phyloP scores from a whole-genome alignment of 371 early-diverging fungal species.

The Circinella minor region DNA sequence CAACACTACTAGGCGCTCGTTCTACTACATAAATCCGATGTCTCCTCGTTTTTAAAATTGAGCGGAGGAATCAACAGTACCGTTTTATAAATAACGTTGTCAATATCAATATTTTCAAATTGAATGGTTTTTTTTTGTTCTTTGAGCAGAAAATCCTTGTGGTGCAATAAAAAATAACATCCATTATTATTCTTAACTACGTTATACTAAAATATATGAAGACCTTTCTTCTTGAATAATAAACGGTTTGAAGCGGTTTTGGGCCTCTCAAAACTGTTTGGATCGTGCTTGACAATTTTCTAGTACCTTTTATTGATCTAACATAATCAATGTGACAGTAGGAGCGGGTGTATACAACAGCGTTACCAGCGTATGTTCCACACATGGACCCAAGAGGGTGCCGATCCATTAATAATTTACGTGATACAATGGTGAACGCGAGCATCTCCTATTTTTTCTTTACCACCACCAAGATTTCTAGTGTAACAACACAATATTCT shows the following conservation, averaged over 20 bases:
- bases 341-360: conserved; percentile 51
- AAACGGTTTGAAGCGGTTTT: conserved; percentile 38
- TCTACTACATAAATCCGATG: conserved; percentile 50
- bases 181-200: conserved; percentile 57
- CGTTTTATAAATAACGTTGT: conserved; percentile 60
- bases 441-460: conserved; percentile 58
- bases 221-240: conserved; percentile 18
- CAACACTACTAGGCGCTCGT: conserved; percentile 40
- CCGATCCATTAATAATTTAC: conserved; percentile 41
- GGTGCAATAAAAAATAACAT: conserved; percentile 54
- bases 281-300: conserved; percentile 49
- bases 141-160: conserved; percentile 39
- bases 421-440: conserved; percentile 48
- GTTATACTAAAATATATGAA: no score
- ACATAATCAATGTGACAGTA: conserved; percentile 18
- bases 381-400: conserved; percentile 53
- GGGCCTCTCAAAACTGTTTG: conserved; percentile 50
- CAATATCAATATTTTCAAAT: conserved; percentile 53
- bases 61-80: conserved; percentile 63
- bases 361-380: conserved; percentile 57
- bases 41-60: conserved; percentile 57
- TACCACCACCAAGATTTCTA: conserved; percentile 58
- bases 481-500: conserved; percentile 39
- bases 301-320: conserved; percentile 2
- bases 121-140: conserved; percentile 47